A percentile compares a stretch with the other conserved stretches of the same genome.
These are phyloP conservation scores for Ciborinia camelliae DNA, from an alignment of 2,329 filamentous ascomycete genomes.

Conservation along the genomic window DNA sequence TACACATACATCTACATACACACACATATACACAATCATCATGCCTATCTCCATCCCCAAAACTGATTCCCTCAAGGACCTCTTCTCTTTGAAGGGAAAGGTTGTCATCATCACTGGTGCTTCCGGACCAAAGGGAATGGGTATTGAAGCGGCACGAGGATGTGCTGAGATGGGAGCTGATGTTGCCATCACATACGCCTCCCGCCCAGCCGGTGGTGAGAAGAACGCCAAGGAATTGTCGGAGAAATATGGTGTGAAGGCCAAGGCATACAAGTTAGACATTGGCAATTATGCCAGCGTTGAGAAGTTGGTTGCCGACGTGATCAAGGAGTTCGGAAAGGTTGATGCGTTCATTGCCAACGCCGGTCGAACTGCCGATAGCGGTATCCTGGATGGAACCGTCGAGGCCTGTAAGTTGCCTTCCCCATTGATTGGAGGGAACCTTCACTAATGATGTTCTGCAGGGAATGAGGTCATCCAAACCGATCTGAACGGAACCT, in stretches of 20 bases:
- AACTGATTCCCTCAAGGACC: slow-evolving; percentile 54
- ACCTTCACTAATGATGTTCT: neutral
- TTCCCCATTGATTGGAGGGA: no score
- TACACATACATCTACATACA: neutral
- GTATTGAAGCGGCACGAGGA: slow-evolving; percentile 62
- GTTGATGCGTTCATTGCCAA: slow-evolving; percentile 67
- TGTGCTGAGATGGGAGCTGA: slow-evolving; percentile 63
- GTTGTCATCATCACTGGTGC: slow-evolving; percentile 62
- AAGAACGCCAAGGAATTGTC: slow-evolving; percentile 62
- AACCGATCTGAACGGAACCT: slow-evolving; percentile 63
- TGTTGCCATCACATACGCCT: slow-evolving; percentile 64
- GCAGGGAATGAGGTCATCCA: slow-evolving; percentile 55
- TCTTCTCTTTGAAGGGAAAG: slow-evolving; percentile 60
- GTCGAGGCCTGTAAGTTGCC: slow-evolving; percentile 55
- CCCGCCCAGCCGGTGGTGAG: slow-evolving; percentile 57
- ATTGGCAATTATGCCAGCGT: slow-evolving; percentile 53
- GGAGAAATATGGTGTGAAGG: slow-evolving; percentile 60
- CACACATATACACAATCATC: slow-evolving; percentile 32
- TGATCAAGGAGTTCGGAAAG: slow-evolving; percentile 67
- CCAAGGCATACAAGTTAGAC: slow-evolving; percentile 65
- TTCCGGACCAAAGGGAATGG: slow-evolving; percentile 63
- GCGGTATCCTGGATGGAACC: slow-evolving; percentile 63
- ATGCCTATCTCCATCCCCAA: slow-evolving; percentile 59
- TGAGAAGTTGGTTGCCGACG: slow-evolving; percentile 52
- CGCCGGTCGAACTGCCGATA: slow-evolving; percentile 67